phyloP scores from a whole-genome alignment of 2,329 filamentous ascomycete species.

The Fusarium xyrophilum region DNA sequence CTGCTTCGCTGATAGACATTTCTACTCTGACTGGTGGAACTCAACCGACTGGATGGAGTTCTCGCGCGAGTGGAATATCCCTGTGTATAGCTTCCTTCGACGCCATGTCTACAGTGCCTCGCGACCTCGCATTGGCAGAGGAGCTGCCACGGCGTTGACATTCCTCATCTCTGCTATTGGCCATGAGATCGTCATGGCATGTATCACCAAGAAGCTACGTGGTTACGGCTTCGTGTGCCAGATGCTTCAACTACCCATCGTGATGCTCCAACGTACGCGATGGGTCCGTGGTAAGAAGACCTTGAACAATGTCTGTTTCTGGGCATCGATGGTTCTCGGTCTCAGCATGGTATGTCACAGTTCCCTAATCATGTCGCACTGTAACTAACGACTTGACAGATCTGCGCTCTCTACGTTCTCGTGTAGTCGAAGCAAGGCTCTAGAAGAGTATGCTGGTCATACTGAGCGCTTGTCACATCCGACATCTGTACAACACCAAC shows the following conservation, averaged over 20 bases:
- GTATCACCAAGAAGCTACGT: conserved; percentile 94
- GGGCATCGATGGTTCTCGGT: conserved; percentile 89
- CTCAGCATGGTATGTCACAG: conserved; percentile 72
- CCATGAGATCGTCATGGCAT: conserved; percentile 96
- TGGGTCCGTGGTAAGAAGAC: conserved; percentile 78
- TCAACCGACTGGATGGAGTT: conserved; percentile 94
- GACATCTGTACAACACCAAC: not conserved
- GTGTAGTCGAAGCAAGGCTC: conserved; percentile 44
- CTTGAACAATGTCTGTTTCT: conserved; percentile 89
- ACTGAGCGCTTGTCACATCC: not conserved
- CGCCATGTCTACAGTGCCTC: conserved; percentile 92
- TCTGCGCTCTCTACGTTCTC: conserved; percentile 62
- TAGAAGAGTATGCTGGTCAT: conserved; percentile 10
- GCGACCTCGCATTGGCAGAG: conserved; percentile 75
- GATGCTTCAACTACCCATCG: conserved; percentile 96
- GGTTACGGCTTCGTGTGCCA: conserved; percentile 94
- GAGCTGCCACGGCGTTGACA: conserved; percentile 83
- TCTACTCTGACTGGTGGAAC: conserved; percentile 84
- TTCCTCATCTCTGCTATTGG: conserved; percentile 89
- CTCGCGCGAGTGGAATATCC: conserved; percentile 95
- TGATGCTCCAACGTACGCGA: conserved; percentile 84
- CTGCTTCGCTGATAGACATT: conserved; percentile 89
- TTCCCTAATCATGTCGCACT: not conserved
- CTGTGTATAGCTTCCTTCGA: conserved; percentile 93
- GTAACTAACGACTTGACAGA: conserved; percentile 46